Conservation (phyloP, 2,329 filamentous ascomycete genomes). For the Fusarium incarnatum region DNA sequence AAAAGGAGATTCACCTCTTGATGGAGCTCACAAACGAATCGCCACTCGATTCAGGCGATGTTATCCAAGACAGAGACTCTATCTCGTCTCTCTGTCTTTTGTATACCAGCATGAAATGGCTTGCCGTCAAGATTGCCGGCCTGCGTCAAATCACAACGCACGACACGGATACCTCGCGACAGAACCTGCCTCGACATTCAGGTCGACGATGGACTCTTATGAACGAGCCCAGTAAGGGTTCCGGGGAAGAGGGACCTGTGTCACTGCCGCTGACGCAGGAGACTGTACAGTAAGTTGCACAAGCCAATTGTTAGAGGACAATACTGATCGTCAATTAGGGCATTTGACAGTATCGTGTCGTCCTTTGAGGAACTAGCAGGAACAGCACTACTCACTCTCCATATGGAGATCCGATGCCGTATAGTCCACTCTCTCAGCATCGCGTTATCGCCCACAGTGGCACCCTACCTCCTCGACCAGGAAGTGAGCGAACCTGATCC, state of each 20-base stretch:
- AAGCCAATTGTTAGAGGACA: not conserved
- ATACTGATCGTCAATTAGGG: conserved; percentile 59
- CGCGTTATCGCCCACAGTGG: conserved; percentile 69
- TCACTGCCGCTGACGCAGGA: conserved; percentile 90
- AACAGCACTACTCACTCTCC: conserved; percentile 84
- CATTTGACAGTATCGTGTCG: conserved; percentile 87
- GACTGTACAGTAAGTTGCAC: conserved; percentile 75
- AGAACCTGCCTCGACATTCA: conserved; percentile 65
- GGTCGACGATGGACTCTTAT: conserved; percentile 87
- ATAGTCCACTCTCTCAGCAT: conserved; percentile 81
- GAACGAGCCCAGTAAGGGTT: conserved; percentile 69
- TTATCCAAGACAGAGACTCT: conserved; percentile 89
- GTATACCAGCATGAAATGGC: conserved; percentile 98
- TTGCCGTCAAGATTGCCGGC: conserved; percentile 83
- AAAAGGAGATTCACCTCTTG: conserved; percentile 70
- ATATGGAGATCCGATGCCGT: conserved; percentile 88
- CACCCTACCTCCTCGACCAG: conserved; percentile 74
- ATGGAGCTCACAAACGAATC: conserved; percentile 69
- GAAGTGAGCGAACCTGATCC: conserved; percentile 82
- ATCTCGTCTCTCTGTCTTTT: conserved; percentile 87
- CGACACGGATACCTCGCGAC: conserved; percentile 73
- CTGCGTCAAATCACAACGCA: conserved; percentile 84
- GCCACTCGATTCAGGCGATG: conserved; percentile 79
- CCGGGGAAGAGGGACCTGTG: conserved; percentile 73
- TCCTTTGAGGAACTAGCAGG: conserved; percentile 85